Evolutionary conservation across 148 eudicot species (phyloP).

Genomic region (Bassia scoparia): DNA sequence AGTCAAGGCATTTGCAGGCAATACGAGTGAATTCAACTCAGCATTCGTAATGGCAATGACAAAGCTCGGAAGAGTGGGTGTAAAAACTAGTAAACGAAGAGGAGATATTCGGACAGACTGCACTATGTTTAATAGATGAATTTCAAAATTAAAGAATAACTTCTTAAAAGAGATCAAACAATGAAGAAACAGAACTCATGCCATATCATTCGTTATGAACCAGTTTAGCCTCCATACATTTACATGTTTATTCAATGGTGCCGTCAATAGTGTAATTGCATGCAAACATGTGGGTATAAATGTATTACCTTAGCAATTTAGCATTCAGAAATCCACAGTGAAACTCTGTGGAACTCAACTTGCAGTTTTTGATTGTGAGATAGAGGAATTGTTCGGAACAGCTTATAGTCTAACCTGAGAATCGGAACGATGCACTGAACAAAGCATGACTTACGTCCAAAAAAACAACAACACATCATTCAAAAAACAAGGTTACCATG

Average conservation of each 20-base stretch:
- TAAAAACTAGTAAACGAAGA: constrained; percentile 35
- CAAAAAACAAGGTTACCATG: too few species aligned
- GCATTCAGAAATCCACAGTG: not conserved
- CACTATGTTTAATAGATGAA: constrained; percentile 35
- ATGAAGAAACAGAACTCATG: not conserved
- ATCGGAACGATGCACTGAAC: too few species aligned
- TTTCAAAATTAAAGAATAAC: too few species aligned
- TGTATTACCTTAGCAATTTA: too few species aligned
- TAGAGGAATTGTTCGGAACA: too few species aligned
- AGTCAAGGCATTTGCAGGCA: constrained; percentile 42
- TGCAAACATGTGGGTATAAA: not conserved
- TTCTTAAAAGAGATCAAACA: not conserved
- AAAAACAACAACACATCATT: too few species aligned
- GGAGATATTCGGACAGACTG: constrained; percentile 53
- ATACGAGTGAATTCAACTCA: constrained; percentile 27
- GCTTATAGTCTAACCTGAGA: too few species aligned
- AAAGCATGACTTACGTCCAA: too few species aligned
- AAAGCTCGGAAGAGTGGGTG: constrained; percentile 52
- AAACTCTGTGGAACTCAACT: too few species aligned
- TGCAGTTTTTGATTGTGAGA: too few species aligned
- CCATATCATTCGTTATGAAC: too few species aligned
- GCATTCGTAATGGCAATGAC: constrained; percentile 48
- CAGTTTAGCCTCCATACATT: not conserved
- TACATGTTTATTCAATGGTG: not conserved
- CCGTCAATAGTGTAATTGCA: not conserved